These are phyloP conservation scores for Cerioporus squamosus DNA, from an alignment of 1,284 basidiomycete genomes.

Conservation along the genomic window DNA sequence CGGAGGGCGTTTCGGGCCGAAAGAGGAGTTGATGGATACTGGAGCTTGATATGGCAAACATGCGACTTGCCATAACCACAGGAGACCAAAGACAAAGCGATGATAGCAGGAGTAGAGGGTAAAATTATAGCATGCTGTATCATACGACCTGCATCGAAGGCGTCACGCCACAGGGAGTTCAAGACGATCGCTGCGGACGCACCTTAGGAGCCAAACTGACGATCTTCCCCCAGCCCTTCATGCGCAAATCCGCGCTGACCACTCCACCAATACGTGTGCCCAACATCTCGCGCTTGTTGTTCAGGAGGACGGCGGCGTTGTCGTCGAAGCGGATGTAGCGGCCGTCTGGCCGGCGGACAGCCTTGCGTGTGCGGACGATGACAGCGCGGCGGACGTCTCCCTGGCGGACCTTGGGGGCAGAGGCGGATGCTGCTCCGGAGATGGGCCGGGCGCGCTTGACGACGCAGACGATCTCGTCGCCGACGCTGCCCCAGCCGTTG, in stretches of 20 bases:
- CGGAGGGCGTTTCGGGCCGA: too few relatives aligned
- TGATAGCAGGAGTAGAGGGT: neutral
- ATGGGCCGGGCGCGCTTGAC: conserved; percentile 92
- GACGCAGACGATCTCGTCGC: conserved; percentile 98
- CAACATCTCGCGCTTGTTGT: conserved; percentile 97
- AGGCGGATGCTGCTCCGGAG: conserved; percentile 59
- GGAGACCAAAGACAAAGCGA: too few relatives aligned
- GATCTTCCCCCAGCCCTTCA: conserved; percentile 96
- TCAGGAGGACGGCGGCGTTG: conserved; percentile 95
- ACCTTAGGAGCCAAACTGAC: conserved; percentile 93
- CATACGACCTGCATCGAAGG: conserved; percentile 14
- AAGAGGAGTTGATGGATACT: too few relatives aligned
- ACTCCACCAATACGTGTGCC: conserved; percentile 95
- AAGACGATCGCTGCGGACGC: conserved; percentile 19
- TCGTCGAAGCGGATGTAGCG: conserved; percentile 93
- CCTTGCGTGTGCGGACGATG: conserved; percentile 90
- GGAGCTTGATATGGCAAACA: too few relatives aligned
- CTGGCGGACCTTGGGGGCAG: conserved; percentile 83
- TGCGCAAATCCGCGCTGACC: conserved; percentile 88
- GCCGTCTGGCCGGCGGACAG: conserved; percentile 86
- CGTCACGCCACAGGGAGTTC: too few relatives aligned
- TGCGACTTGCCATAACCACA: too few relatives aligned
- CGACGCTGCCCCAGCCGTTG: conserved; percentile 81
- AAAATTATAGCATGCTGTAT: conserved; percentile 12
- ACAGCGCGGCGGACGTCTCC: conserved; percentile 96